These are phyloP conservation scores for Calocybe gangraenosa DNA, from an alignment of 768 basidiomycete species.

Conservation along the genomic window DNA sequence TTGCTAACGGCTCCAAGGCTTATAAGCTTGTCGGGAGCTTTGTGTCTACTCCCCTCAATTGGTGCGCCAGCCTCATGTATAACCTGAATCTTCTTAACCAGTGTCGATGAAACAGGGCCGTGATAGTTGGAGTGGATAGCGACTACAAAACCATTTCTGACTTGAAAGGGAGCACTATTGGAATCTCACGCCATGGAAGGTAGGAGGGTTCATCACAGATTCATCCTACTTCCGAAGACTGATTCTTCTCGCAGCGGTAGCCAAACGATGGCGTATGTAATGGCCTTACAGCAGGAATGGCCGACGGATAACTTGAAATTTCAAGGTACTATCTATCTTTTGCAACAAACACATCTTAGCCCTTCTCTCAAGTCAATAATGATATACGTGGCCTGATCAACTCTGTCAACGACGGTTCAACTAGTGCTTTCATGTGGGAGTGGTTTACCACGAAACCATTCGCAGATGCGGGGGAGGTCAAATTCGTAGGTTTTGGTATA, in stretches of 20 bases:
- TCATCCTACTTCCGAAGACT: background rate
- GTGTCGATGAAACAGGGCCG: slow-evolving; percentile 56
- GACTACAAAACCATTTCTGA: slow-evolving; percentile 67
- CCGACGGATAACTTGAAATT: slow-evolving; percentile 57
- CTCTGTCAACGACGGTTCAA: slow-evolving; percentile 85
- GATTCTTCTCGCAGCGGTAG: slow-evolving; percentile 53
- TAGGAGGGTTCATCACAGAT: slow-evolving; percentile 20
- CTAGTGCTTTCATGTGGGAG: slow-evolving; percentile 94
- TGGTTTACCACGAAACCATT: slow-evolving; percentile 81
- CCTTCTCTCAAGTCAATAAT: slow-evolving; percentile 60
- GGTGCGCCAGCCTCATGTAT: slow-evolving; percentile 43
- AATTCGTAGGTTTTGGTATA: slow-evolving; percentile 59
- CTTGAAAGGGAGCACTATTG: slow-evolving; percentile 76
- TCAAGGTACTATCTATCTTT: slow-evolving; percentile 42
- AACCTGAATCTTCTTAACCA: background rate
- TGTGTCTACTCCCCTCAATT: slow-evolving; percentile 84
- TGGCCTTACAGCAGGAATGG: slow-evolving; percentile 90
- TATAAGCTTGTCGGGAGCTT: slow-evolving; percentile 94
- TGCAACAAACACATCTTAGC: background rate
- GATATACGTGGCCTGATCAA: slow-evolving; percentile 77
- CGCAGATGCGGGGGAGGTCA: slow-evolving; percentile 71
- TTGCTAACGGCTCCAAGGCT: slow-evolving; percentile 81
- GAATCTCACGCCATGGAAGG: slow-evolving; percentile 90
- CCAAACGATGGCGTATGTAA: slow-evolving; percentile 94
- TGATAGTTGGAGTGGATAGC: slow-evolving; percentile 81